Evolutionary conservation across 2,329 filamentous ascomycete species (phyloP).

Genomic region (Exophiala viscosa): DNA sequence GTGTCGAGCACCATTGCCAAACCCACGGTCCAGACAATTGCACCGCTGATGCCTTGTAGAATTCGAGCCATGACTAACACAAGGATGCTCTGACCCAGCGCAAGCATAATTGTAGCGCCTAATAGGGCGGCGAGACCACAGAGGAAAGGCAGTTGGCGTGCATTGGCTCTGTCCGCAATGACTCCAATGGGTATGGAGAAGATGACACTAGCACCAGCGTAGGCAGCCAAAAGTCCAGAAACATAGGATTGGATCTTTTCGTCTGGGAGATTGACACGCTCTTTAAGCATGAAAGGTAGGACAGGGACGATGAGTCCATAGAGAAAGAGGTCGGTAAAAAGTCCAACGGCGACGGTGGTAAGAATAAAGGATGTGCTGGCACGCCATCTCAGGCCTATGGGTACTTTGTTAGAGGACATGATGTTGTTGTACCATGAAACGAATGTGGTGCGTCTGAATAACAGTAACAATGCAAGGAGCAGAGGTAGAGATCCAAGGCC

Average conservation of each 20-base stretch:
- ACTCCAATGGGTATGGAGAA: conserved; percentile 52
- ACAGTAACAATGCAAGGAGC: too few relatives aligned
- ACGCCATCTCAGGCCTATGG: conserved; percentile 47
- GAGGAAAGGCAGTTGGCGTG: conserved; percentile 57
- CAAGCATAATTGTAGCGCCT: conserved; percentile 54
- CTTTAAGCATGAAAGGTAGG: conserved; percentile 55
- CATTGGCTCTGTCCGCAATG: conserved; percentile 51
- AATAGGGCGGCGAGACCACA: conserved; percentile 52
- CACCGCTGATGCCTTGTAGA: conserved; percentile 56
- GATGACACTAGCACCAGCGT: conserved; percentile 52
- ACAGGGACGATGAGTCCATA: conserved; percentile 59
- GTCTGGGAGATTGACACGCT: conserved; percentile 48
- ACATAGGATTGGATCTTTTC: conserved; percentile 51
- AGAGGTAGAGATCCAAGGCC: too few relatives aligned
- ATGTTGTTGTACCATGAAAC: conserved; percentile 4
- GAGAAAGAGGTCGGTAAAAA: conserved; percentile 51
- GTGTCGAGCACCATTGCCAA: conserved; percentile 59
- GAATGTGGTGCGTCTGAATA: background rate
- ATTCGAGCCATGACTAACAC: conserved; percentile 52
- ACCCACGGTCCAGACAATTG: conserved; percentile 59
- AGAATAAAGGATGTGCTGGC: conserved; percentile 59
- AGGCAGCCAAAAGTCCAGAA: conserved; percentile 53
- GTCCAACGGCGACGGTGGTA: conserved; percentile 44
- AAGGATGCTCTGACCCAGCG: conserved; percentile 47
- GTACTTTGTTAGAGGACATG: conserved; percentile 16